A percentile compares a stretch with the other conserved stretches of the same genome.
Evolutionary conservation across 2,329 filamentous ascomycete genomes (phyloP).

Genomic region (Stagonosporopsis chrysanthemi): DNA sequence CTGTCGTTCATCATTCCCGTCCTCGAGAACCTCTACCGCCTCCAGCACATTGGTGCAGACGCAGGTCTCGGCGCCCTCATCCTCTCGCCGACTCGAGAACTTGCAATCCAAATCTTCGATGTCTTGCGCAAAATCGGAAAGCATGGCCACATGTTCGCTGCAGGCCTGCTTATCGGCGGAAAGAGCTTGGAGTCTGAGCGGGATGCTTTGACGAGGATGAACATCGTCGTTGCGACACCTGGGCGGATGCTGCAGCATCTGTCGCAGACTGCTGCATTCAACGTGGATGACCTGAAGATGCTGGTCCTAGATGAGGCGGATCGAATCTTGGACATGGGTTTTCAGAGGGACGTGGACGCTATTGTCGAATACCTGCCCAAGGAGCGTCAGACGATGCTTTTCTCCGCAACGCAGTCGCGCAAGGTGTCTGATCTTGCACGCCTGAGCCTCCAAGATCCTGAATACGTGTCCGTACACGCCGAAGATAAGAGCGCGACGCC

Average conservation of each 20-base stretch:
- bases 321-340: slow-evolving; percentile 97
- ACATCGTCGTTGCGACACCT: slow-evolving; percentile 94
- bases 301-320: slow-evolving; percentile 96
- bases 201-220: slow-evolving; percentile 87
- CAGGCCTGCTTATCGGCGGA: slow-evolving; percentile 91
- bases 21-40: slow-evolving; percentile 88
- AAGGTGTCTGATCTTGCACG: slow-evolving; percentile 91
- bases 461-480: slow-evolving; percentile 95
- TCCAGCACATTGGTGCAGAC: slow-evolving; percentile 88
- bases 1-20: slow-evolving; percentile 91
- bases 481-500: slow-evolving; percentile 81
- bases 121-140: slow-evolving; percentile 89
- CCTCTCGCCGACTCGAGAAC: slow-evolving; percentile 90
- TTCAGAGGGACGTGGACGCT: slow-evolving; percentile 87
- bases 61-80: slow-evolving; percentile 87
- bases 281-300: slow-evolving; percentile 89
- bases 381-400: slow-evolving; percentile 87
- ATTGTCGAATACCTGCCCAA: slow-evolving; percentile 90
- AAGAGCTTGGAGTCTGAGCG: slow-evolving; percentile 89
- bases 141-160: slow-evolving; percentile 84
- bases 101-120: slow-evolving; percentile 96
- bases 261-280: slow-evolving; percentile 89
- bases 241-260: slow-evolving; percentile 95
- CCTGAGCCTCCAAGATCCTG: slow-evolving; percentile 85
- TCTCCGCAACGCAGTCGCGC: slow-evolving; percentile 95